These are phyloP conservation scores for Leptomonas pyrrhocoris DNA, from an alignment of 208 protist genomes.

Conservation along the genomic window DNA sequence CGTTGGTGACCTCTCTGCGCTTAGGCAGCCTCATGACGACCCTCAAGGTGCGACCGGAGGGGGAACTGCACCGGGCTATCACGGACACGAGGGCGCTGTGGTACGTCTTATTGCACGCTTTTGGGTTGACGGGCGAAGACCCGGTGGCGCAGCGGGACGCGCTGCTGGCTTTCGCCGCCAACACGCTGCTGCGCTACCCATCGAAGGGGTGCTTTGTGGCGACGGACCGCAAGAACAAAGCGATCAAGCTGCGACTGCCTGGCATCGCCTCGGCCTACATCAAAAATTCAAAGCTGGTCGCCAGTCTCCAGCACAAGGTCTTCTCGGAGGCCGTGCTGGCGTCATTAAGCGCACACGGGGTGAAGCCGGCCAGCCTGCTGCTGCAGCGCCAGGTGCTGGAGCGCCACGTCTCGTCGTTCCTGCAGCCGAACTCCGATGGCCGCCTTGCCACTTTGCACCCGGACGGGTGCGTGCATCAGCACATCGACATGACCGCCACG, in stretches of 20 bases:
- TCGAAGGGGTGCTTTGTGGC: conserved; percentile 74
- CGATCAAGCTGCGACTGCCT: conserved; percentile 55
- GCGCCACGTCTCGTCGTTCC: conserved; percentile 54
- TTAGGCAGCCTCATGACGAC: conserved; percentile 67
- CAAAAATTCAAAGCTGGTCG: conserved; percentile 35
- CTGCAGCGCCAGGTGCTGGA: conserved; percentile 72
- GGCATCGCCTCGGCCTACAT: conserved; percentile 61
- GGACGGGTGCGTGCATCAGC: conserved; percentile 70
- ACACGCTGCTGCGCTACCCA: conserved; percentile 60
- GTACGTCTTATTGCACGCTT: conserved; percentile 76
- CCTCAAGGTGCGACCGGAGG: conserved; percentile 64
- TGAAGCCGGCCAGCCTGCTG: conserved; percentile 61
- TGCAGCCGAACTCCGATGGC: conserved; percentile 45
- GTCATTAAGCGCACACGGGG: conserved; percentile 46
- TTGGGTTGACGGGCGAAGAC: conserved; percentile 41
- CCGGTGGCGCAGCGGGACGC: conserved; percentile 49
- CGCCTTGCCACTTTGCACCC: conserved; percentile 60
- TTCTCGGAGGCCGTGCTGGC: conserved; percentile 59
- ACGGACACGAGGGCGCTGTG: conserved; percentile 87
- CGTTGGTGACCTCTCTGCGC: conserved; percentile 65
- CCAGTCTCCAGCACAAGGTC: conserved; percentile 41
- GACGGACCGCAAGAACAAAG: conserved; percentile 37
- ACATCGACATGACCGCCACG: conserved; percentile 85
- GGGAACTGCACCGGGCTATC: conserved; percentile 80
- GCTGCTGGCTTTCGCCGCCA: conserved; percentile 54